Conservation (phyloP, 805 yeast species). For the Suhomyces emberorum region DNA sequence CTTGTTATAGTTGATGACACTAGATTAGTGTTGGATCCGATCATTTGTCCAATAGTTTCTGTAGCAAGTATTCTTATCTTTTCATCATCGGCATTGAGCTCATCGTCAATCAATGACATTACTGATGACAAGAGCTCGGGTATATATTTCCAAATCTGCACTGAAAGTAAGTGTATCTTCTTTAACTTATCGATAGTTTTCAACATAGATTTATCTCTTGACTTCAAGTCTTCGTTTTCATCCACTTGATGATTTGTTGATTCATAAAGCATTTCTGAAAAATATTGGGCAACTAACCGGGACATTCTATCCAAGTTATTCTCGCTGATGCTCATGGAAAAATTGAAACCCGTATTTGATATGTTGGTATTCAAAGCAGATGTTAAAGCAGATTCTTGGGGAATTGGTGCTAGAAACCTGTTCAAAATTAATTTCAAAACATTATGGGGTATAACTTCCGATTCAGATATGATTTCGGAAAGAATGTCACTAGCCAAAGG, state of each 20-base stretch:
- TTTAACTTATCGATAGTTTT: slow-evolving; percentile 42
- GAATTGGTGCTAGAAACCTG: slow-evolving; percentile 44
- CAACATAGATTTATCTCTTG: slow-evolving; percentile 11
- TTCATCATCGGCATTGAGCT: slow-evolving; percentile 68
- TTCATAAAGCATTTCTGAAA: slow-evolving; percentile 70
- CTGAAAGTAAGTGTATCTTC: slow-evolving; percentile 59
- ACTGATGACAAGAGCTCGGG: slow-evolving; percentile 75
- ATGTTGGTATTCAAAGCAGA: slow-evolving; percentile 10
- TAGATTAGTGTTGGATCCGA: slow-evolving; percentile 27
- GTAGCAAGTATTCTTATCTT: slow-evolving; percentile 66
- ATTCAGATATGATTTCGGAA: slow-evolving; percentile 70
- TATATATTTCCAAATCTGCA: slow-evolving; percentile 71
- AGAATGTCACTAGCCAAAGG: slow-evolving; percentile 67
- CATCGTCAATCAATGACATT: slow-evolving; percentile 77
- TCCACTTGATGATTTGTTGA: slow-evolving; percentile 20
- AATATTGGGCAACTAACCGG: slow-evolving; percentile 71
- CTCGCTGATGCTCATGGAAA: slow-evolving; percentile 66
- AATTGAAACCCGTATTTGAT: slow-evolving; percentile 58
- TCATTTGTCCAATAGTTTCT: slow-evolving; percentile 64
- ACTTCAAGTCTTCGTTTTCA: slow-evolving; percentile 8
- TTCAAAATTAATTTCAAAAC: slow-evolving; percentile 64
- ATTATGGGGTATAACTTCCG: slow-evolving; percentile 56
- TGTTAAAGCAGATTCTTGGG: slow-evolving; percentile 19
- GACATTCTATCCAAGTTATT: slow-evolving; percentile 70
- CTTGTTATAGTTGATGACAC: slow-evolving; percentile 29